These are phyloP conservation scores for Mucuna pruriens DNA, from an alignment of 306 rosid genomes.

Conservation along the genomic window DNA sequence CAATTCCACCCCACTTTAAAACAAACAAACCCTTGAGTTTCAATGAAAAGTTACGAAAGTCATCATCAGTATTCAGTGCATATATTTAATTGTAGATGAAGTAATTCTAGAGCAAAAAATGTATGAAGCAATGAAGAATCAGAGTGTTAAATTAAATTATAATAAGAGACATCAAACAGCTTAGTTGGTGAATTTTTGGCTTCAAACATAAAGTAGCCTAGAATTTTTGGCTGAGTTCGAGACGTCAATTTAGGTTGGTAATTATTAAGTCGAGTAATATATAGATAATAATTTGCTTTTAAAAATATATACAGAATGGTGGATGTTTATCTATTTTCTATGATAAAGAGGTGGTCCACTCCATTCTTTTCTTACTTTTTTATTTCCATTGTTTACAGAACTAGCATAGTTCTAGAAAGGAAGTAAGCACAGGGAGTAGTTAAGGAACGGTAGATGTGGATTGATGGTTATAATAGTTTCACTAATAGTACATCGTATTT, in stretches of 20 bases:
- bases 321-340: background rate
- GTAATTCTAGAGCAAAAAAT: conserved; percentile 4
- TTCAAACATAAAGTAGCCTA: background rate
- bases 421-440: background rate
- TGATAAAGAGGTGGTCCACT: background rate
- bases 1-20: too few relatives aligned
- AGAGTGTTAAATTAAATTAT: background rate
- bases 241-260: background rate
- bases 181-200: background rate
- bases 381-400: background rate
- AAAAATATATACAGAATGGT: background rate
- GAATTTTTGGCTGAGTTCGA: background rate
- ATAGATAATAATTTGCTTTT: background rate
- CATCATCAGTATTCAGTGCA: conserved; percentile 16
- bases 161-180: background rate
- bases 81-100: background rate
- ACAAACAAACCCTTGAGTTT: too few relatives aligned
- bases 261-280: background rate
- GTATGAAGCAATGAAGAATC: background rate
- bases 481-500: background rate
- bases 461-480: background rate
- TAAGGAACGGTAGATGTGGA: background rate
- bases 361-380: background rate
- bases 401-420: background rate
- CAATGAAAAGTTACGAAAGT: background rate